Evolutionary conservation across 2,329 filamentous ascomycete genomes (phyloP).

Genomic region (Pezicula radicicola): DNA sequence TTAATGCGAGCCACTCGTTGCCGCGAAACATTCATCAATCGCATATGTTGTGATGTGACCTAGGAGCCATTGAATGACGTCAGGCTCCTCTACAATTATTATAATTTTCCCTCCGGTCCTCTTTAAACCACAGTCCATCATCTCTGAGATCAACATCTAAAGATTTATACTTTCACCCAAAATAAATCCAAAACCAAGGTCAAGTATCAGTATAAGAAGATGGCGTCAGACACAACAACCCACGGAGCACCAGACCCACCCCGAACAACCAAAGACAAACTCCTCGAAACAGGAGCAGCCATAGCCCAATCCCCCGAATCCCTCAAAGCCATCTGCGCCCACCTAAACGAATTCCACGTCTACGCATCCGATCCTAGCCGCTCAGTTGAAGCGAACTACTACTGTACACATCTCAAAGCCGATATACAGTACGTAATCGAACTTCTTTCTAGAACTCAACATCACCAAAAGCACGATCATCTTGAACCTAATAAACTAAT

Average conservation of each 20-base stretch:
- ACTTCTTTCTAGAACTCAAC: too few relatives aligned
- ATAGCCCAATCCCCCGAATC: slow-evolving; percentile 66
- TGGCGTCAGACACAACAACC: slow-evolving; percentile 11
- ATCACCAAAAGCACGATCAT: too few relatives aligned
- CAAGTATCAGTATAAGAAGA: neutral
- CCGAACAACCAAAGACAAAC: slow-evolving; percentile 51
- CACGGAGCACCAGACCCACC: slow-evolving; percentile 8
- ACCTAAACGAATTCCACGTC: slow-evolving; percentile 83
- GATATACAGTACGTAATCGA: slow-evolving; percentile 63
- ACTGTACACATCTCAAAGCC: slow-evolving; percentile 71
- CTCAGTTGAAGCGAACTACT: slow-evolving; percentile 77
- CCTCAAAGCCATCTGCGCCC: slow-evolving; percentile 72
- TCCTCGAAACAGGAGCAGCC: slow-evolving; percentile 59
- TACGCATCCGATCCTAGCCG: slow-evolving; percentile 68
- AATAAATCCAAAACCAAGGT: too few relatives aligned
- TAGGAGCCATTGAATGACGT: neutral
- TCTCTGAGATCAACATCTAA: too few relatives aligned
- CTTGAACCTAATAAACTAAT: slow-evolving; percentile 55
- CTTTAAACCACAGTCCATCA: too few relatives aligned
- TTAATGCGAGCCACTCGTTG: too few relatives aligned
- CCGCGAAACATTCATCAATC: too few relatives aligned
- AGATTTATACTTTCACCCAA: too few relatives aligned
- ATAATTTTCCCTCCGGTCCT: too few relatives aligned
- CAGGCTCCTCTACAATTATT: neutral
- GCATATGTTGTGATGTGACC: neutral